phyloP scores from a whole-genome alignment of 805 yeast genomes.

The Wickerhamomyces tratensis region DNA sequence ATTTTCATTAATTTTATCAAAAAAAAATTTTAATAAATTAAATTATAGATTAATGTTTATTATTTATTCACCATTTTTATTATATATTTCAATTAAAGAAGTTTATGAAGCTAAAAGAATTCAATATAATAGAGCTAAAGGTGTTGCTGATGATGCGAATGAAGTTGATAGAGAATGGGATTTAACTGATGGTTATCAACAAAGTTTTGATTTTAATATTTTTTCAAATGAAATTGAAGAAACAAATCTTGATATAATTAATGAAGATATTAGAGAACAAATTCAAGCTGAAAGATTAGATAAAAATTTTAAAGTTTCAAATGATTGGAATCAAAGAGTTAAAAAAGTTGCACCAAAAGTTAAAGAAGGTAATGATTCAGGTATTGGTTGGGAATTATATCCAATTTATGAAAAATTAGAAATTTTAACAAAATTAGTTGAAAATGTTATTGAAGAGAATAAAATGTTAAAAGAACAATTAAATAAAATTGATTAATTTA shows the following conservation, averaged over 20 bases:
- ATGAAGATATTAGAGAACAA: conserved; percentile 38
- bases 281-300: conserved; percentile 57
- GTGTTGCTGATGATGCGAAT: conserved; percentile 69
- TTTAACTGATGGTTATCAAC: conserved; percentile 61
- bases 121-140: conserved; percentile 55
- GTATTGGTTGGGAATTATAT: conserved; percentile 58
- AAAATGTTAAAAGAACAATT: conserved; percentile 6
- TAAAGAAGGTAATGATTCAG: conserved; percentile 38
- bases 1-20: conserved; percentile 29
- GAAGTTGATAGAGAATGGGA: conserved; percentile 78
- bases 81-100: conserved; percentile 55
- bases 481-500: not conserved
- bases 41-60: conserved; percentile 52
- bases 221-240: conserved; percentile 16
- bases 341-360: conserved; percentile 49
- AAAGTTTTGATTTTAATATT: conserved; percentile 19
- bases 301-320: conserved; percentile 51
- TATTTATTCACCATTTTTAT: conserved; percentile 59
- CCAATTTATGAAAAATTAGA: conserved; percentile 45
- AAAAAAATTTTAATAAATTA: conserved; percentile 24
- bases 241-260: conserved; percentile 16
- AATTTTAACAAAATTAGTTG: conserved; percentile 13
- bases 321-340: conserved; percentile 43
- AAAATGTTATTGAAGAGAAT: conserved; percentile 11
- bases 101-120: conserved; percentile 59